phyloP scores from a whole-genome alignment of 148 eudicot species.

The Cornus suecica region DNA sequence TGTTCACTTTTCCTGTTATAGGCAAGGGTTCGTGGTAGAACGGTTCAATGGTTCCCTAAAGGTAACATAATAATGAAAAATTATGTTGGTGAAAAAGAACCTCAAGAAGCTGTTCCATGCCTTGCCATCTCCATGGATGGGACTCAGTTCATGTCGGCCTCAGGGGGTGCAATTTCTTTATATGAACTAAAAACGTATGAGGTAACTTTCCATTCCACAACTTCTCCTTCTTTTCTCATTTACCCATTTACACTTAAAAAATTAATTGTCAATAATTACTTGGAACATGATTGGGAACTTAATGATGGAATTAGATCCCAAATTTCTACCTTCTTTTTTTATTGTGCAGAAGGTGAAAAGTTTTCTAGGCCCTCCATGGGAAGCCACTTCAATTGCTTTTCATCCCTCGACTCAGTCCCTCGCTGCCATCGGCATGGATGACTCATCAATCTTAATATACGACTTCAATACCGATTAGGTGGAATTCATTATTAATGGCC shows the following conservation, averaged over 20 bases:
- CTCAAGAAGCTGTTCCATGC: constrained; percentile 52
- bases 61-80: constrained; percentile 51
- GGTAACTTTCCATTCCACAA: constrained; percentile 31
- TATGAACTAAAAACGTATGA: constrained; percentile 50
- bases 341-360: constrained; percentile 50
- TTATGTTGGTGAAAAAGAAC: constrained; percentile 42
- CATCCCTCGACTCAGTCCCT: constrained; percentile 51
- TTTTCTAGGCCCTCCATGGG: constrained; percentile 53
- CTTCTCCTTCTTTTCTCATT: not conserved
- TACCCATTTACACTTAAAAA: too few relatives aligned
- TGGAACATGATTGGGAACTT: too few relatives aligned
- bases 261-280: too few relatives aligned
- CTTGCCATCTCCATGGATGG: constrained; percentile 52
- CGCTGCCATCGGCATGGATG: constrained; percentile 59
- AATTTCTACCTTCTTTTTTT: not conserved
- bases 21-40: constrained; percentile 43
- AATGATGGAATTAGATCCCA: too few relatives aligned
- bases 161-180: constrained; percentile 50
- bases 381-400: constrained; percentile 53
- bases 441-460: constrained; percentile 47
- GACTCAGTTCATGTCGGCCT: constrained; percentile 55
- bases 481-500: constrained; percentile 43
- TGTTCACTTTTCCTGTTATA: constrained; percentile 10
- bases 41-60: constrained; percentile 48
- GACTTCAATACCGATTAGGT: constrained; percentile 54